Conservation (phyloP, 2,329 filamentous ascomycete species). For the Thermomyces lanuginosus region DNA sequence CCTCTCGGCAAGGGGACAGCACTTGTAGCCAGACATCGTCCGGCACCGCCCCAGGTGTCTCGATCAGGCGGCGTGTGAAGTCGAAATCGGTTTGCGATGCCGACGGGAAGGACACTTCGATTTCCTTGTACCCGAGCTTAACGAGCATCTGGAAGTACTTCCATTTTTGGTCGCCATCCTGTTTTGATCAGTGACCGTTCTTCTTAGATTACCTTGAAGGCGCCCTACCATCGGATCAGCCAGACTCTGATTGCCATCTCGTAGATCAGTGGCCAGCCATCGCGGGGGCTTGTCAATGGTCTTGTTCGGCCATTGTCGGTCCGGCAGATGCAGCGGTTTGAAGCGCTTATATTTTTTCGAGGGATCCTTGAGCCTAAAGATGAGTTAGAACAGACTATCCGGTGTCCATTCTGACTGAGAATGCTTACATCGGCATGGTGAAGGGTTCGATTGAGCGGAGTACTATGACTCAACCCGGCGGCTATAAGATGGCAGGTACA, state of each 20-base stretch:
- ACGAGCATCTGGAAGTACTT: constrained; percentile 87
- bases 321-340: constrained; percentile 32
- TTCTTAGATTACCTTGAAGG: neutral
- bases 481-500: too few species aligned
- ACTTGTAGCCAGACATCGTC: constrained; percentile 89
- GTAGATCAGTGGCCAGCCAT: constrained; percentile 76
- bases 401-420: too few species aligned
- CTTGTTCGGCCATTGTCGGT: constrained; percentile 62
- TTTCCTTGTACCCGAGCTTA: constrained; percentile 90
- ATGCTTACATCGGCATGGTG: too few species aligned
- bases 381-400: too few species aligned
- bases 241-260: constrained; percentile 89
- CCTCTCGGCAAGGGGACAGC: constrained; percentile 76
- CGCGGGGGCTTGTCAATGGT: constrained; percentile 68
- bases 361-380: constrained; percentile 35
- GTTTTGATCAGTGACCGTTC: constrained; percentile 3
- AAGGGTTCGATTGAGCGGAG: too few species aligned
- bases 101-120: constrained; percentile 89
- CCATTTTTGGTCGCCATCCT: constrained; percentile 93
- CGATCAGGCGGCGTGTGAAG: constrained; percentile 73
- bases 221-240: constrained; percentile 79
- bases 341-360: constrained; percentile 33
- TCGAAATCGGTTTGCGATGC: constrained; percentile 92
- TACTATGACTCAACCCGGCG: too few species aligned
- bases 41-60: constrained; percentile 66